phyloP scores from a whole-genome alignment of 2,329 filamentous ascomycete species.

The Pseudogymnoascus pannorum region DNA sequence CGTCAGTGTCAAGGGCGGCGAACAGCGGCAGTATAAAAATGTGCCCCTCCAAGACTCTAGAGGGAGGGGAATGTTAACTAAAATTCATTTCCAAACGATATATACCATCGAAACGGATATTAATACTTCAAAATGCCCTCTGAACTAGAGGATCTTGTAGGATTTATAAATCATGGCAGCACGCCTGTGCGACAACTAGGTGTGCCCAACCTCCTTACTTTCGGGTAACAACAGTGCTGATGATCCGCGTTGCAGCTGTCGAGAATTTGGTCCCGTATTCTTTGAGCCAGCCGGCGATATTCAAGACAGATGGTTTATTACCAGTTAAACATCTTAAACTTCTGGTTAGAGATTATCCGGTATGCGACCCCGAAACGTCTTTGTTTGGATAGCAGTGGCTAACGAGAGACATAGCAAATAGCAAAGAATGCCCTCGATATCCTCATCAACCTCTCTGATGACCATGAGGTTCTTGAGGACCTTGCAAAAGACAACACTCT shows the following conservation, averaged over 20 bases:
- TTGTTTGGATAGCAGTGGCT: background rate
- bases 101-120: background rate
- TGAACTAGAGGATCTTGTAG: constrained; percentile 81
- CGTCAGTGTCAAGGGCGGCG: constrained; percentile 1
- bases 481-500: constrained; percentile 76
- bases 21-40: constrained; percentile 6
- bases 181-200: constrained; percentile 80
- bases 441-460: constrained; percentile 76
- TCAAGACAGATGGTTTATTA: constrained; percentile 71
- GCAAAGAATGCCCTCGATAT: constrained; percentile 90
- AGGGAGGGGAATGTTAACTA: background rate
- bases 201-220: constrained; percentile 31
- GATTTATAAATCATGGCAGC: constrained; percentile 88
- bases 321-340: constrained; percentile 85
- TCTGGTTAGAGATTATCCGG: constrained; percentile 73
- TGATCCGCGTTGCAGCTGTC: constrained; percentile 46
- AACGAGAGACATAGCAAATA: constrained; percentile 53
- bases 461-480: constrained; percentile 64
- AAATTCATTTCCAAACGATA: background rate
- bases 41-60: background rate
- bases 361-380: constrained; percentile 30
- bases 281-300: constrained; percentile 64
- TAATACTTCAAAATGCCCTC: constrained; percentile 52
- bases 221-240: constrained; percentile 18
- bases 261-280: constrained; percentile 85